Evolutionary conservation across 176 grass and related monocot genomes (phyloP).

Genomic region (Aegilops longissima): DNA sequence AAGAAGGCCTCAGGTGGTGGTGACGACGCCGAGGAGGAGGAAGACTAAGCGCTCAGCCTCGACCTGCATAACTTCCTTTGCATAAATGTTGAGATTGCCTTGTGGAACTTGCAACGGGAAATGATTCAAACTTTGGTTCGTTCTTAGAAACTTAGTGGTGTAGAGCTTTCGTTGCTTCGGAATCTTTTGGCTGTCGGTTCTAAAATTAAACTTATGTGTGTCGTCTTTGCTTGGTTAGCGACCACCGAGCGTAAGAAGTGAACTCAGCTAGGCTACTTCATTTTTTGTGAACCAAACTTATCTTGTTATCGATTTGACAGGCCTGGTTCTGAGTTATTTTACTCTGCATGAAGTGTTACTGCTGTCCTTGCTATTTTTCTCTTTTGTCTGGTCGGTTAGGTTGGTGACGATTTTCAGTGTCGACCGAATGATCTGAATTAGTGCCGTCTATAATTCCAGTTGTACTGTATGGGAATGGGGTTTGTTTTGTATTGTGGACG

Average conservation of each 20-base stretch:
- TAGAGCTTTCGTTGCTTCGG: neutral
- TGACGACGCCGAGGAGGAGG: conserved; percentile 43
- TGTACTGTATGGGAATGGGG: no score
- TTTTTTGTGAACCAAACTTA: conserved; percentile 1
- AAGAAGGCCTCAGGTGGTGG: conserved; percentile 55
- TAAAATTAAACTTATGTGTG: no score
- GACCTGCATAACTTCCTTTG: neutral
- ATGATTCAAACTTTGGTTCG: neutral
- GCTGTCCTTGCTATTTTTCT: no score
- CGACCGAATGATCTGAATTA: no score
- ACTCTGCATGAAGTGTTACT: no score
- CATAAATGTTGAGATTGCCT: neutral
- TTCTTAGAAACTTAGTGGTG: neutral
- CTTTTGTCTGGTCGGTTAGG: no score
- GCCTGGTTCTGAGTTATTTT: no score
- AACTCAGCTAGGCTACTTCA: neutral
- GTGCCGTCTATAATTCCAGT: no score
- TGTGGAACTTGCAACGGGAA: neutral
- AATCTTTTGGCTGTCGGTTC: neutral
- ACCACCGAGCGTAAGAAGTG: neutral
- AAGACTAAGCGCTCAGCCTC: conserved; percentile 34
- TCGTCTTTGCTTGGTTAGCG: no score
- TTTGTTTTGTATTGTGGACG: no score
- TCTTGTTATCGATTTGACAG: neutral
- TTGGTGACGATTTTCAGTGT: no score